phyloP scores from a whole-genome alignment of 2,329 filamentous ascomycete species.

The Xylaria sp. region DNA sequence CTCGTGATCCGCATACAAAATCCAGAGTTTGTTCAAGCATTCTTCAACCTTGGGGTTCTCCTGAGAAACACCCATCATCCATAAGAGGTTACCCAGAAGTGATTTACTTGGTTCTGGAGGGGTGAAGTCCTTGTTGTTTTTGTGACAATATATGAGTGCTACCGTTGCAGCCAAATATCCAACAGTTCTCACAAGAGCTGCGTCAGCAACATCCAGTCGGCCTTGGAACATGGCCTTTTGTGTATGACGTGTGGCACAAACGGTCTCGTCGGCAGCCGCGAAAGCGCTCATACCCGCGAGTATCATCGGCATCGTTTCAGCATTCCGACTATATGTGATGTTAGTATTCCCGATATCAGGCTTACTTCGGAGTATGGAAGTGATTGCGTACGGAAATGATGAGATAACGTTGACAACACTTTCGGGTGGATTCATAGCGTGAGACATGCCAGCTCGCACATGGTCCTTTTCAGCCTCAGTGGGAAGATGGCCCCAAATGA shows the following conservation, averaged over 20 bases:
- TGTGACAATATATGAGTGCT: constrained; percentile 54
- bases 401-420: constrained; percentile 42
- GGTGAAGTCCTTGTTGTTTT: constrained; percentile 50
- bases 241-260: constrained; percentile 49
- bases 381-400: constrained; percentile 42
- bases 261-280: constrained; percentile 45
- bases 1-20: constrained; percentile 59
- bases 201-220: constrained; percentile 50
- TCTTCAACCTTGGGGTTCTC: constrained; percentile 46
- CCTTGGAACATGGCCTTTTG: constrained; percentile 51
- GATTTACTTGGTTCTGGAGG: constrained; percentile 45
- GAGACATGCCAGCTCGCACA: constrained; percentile 37
- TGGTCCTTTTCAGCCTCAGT: constrained; percentile 47
- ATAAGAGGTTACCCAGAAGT: constrained; percentile 57
- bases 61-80: constrained; percentile 55
- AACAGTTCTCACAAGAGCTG: constrained; percentile 50
- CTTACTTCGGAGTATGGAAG: background rate
- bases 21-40: constrained; percentile 52
- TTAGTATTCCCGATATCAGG: constrained; percentile 20
- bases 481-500: constrained; percentile 53
- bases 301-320: constrained; percentile 51
- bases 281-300: constrained; percentile 52
- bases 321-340: constrained; percentile 38
- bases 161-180: constrained; percentile 50
- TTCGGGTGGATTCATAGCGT: constrained; percentile 43